phyloP scores from a whole-genome alignment of 2,329 filamentous ascomycete genomes.

The Beauveria sp. region DNA sequence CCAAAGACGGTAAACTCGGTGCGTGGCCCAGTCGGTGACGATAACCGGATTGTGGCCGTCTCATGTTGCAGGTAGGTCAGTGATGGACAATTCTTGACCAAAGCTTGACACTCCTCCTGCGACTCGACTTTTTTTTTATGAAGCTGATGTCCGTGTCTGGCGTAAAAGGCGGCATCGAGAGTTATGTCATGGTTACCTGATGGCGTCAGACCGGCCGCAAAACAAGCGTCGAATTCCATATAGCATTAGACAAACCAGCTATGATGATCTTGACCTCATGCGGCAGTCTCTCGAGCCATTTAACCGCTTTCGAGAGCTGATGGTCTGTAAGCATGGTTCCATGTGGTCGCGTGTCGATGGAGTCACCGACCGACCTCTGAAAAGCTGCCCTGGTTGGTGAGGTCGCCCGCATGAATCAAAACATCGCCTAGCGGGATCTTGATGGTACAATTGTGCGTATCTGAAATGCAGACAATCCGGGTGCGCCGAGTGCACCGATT shows the following conservation, averaged over 20 bases:
- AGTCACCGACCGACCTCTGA: conserved; percentile 34
- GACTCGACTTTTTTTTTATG: conserved; percentile 51
- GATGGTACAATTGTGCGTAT: conserved; percentile 62
- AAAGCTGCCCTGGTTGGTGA: conserved; percentile 64
- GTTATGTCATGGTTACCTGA: conserved; percentile 70
- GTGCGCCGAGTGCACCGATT: conserved; percentile 34
- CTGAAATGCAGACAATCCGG: conserved; percentile 67
- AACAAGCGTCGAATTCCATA: not conserved
- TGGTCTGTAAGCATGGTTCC: conserved; percentile 4
- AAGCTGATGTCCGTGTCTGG: conserved; percentile 42
- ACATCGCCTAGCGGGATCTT: conserved; percentile 66
- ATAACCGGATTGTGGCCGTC: conserved; percentile 45
- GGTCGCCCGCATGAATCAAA: conserved; percentile 67
- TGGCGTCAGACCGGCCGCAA: not conserved
- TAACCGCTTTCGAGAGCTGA: conserved; percentile 49
- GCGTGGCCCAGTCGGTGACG: conserved; percentile 42
- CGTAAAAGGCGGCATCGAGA: conserved; percentile 57
- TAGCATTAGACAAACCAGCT: conserved; percentile 42
- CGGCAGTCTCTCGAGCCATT: conserved; percentile 59
- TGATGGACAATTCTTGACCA: conserved; percentile 45
- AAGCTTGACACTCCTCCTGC: conserved; percentile 40
- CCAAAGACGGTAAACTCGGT: conserved; percentile 62
- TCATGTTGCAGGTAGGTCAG: conserved; percentile 60
- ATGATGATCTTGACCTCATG: conserved; percentile 66
- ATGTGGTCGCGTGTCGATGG: not conserved